phyloP scores from a whole-genome alignment of 768 basidiomycete genomes.

The Serendipita vermifera region DNA sequence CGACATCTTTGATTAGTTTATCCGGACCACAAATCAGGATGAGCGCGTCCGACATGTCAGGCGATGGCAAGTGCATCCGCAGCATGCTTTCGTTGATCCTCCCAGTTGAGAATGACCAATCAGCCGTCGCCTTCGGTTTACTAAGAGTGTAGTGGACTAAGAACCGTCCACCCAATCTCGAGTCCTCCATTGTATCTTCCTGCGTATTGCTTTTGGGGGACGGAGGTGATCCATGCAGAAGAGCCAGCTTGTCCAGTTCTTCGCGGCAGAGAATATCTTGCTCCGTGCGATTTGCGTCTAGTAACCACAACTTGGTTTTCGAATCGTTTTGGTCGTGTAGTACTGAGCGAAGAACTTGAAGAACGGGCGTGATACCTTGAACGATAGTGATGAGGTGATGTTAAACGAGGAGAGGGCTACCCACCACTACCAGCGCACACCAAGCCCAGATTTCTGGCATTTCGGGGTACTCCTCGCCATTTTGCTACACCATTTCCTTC shows the following conservation, averaged over 20 bases:
- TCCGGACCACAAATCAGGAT: constrained; percentile 42
- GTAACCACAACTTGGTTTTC: constrained; percentile 32
- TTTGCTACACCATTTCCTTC: constrained; percentile 28
- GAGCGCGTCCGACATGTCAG: constrained; percentile 27
- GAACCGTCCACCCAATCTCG: constrained; percentile 23
- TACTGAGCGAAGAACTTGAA: constrained; percentile 40
- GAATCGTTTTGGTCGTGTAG: constrained; percentile 29
- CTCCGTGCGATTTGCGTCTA: constrained; percentile 36
- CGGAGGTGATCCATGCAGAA: constrained; percentile 18
- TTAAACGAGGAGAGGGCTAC: constrained; percentile 12
- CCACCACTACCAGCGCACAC: constrained; percentile 45
- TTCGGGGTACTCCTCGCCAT: constrained; percentile 26
- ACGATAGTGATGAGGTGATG: neutral
- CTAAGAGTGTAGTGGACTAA: constrained; percentile 35
- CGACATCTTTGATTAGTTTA: constrained; percentile 25
- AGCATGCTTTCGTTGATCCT: constrained; percentile 31
- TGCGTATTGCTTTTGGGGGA: no score
- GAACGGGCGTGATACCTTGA: constrained; percentile 41
- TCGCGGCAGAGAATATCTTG: constrained; percentile 39
- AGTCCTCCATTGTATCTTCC: no score
- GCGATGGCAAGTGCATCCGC: constrained; percentile 28
- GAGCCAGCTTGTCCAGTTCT: constrained; percentile 33
- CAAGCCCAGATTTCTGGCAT: constrained; percentile 35
- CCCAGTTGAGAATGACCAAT: constrained; percentile 32
- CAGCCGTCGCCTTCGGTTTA: constrained; percentile 20